Evolutionary conservation across 1,284 basidiomycete genomes (phyloP).

Genomic region (Cryptococcus jaspeensis): DNA sequence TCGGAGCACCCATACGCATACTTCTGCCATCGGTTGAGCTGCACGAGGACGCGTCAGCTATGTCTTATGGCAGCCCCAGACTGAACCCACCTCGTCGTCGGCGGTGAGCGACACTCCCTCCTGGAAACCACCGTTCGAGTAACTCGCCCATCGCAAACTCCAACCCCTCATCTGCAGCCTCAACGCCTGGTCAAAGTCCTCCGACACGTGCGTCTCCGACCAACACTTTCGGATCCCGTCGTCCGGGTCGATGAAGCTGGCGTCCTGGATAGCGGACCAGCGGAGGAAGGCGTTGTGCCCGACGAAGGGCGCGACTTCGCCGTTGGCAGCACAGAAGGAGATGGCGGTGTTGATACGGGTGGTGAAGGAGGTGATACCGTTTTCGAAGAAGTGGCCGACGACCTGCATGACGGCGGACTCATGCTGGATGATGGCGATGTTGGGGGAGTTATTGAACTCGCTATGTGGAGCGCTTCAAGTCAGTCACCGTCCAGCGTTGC

Average conservation of each 20-base stretch:
- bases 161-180: constrained; percentile 62
- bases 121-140: constrained; percentile 74
- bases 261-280: constrained; percentile 80
- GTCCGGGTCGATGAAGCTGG: constrained; percentile 65
- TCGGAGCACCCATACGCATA: constrained; percentile 73
- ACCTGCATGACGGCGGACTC: constrained; percentile 67
- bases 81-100: constrained; percentile 52
- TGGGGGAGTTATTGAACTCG: constrained; percentile 71
- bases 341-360: constrained; percentile 68
- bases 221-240: constrained; percentile 71
- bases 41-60: no score
- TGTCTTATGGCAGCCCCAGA: no score
- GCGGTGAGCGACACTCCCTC: constrained; percentile 75
- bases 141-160: constrained; percentile 78
- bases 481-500: no score
- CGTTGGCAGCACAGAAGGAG: constrained; percentile 66
- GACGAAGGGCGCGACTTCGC: constrained; percentile 72
- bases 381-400: constrained; percentile 80
- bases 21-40: constrained; percentile 81
- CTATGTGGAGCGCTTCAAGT: no score
- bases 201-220: constrained; percentile 74
- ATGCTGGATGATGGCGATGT: constrained; percentile 68
- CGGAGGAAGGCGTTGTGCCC: constrained; percentile 80
- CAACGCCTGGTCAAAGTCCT: constrained; percentile 75
- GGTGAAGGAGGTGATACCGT: constrained; percentile 79